These are phyloP conservation scores for Sphagnurus paluster DNA, from an alignment of 1,284 basidiomycete genomes.

Conservation along the genomic window DNA sequence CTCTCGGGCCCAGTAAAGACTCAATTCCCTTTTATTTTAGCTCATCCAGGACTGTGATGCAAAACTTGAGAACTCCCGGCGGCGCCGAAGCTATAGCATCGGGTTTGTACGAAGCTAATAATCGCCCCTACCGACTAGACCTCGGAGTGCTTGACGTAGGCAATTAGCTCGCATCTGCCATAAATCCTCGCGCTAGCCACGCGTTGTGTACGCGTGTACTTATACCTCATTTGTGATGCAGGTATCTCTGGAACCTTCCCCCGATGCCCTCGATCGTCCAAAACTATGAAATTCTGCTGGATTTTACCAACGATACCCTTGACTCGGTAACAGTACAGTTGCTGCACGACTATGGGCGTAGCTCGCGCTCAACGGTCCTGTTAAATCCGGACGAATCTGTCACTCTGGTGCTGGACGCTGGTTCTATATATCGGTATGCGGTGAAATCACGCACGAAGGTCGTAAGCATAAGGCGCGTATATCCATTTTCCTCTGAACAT, in stretches of 20 bases:
- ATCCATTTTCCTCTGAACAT: constrained; percentile 5
- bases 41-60: too few relatives aligned
- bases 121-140: neutral
- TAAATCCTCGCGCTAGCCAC: constrained; percentile 14
- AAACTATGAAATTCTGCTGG: constrained; percentile 64
- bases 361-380: constrained; percentile 52
- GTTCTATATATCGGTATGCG: constrained; percentile 66
- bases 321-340: constrained; percentile 66
- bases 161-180: constrained; percentile 6
- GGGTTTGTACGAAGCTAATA: neutral
- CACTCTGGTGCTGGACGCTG: constrained; percentile 66
- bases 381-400: constrained; percentile 64
- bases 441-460: constrained; percentile 65
- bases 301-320: constrained; percentile 68
- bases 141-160: constrained; percentile 13
- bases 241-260: constrained; percentile 7
- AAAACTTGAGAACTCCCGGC: constrained; percentile 2
- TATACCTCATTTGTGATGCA: constrained; percentile 26
- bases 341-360: constrained; percentile 60
- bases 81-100: constrained; percentile 9
- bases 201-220: constrained; percentile 7
- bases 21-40: neutral
- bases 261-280: constrained; percentile 43
- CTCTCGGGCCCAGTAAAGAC: neutral
- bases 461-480: constrained; percentile 65